phyloP scores from a whole-genome alignment of 1,139 yeast species.

The Sugiyamaella novakii region DNA sequence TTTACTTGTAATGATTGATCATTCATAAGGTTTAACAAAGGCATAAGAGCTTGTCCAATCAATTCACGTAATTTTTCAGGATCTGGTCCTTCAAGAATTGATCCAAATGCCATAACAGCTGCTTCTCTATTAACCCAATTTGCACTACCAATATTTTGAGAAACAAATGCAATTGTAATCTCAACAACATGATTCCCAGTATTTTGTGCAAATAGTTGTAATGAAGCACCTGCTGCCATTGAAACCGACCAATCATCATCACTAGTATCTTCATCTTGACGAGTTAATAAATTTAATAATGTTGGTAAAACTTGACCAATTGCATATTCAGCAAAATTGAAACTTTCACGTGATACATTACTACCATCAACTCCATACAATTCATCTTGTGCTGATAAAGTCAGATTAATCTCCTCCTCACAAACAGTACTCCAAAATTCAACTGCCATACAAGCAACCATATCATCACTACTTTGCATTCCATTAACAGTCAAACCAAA shows the following conservation, averaged over 20 bases:
- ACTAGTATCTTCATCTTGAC: constrained; percentile 76
- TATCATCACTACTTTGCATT: constrained; percentile 83
- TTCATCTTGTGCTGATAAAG: constrained; percentile 55
- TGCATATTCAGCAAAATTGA: constrained; percentile 83
- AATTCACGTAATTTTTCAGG: constrained; percentile 64
- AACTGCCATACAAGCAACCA: constrained; percentile 96
- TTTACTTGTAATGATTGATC: constrained; percentile 83
- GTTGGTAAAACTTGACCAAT: constrained; percentile 86
- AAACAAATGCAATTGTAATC: constrained; percentile 83
- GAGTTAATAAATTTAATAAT: constrained; percentile 70
- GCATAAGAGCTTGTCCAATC: constrained; percentile 78
- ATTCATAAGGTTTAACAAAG: constrained; percentile 69
- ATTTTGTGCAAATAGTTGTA: constrained; percentile 89
- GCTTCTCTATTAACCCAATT: constrained; percentile 94
- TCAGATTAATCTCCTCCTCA: constrained; percentile 89
- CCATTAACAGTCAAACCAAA: constrained; percentile 89
- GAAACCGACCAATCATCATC: constrained; percentile 98
- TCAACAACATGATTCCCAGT: constrained; percentile 84
- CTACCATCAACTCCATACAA: constrained; percentile 22
- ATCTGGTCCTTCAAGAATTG: constrained; percentile 94
- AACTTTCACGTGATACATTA: constrained; percentile 34
- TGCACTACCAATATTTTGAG: constrained; percentile 58
- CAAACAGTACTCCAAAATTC: constrained; percentile 98
- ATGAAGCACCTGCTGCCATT: constrained; percentile 98
- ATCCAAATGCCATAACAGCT: constrained; percentile 98